These are phyloP conservation scores for Oleoguttula mirabilis DNA, from an alignment of 495 filamentous ascomycete species.

Conservation along the genomic window DNA sequence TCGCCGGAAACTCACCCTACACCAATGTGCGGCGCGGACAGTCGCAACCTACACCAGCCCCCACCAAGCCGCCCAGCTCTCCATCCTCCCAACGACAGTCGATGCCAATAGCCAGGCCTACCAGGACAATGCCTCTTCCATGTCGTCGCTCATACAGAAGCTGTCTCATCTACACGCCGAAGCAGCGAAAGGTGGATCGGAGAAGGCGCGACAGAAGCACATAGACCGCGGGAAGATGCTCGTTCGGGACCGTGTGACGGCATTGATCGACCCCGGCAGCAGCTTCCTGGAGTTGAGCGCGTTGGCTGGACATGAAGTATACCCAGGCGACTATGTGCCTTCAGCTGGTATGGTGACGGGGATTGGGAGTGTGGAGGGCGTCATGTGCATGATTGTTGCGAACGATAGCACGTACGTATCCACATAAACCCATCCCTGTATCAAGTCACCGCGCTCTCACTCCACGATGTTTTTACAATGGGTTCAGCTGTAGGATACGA, in stretches of 20 bases:
- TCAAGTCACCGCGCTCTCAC: too few species aligned
- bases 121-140: slow-evolving; percentile 66
- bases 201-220: slow-evolving; percentile 84
- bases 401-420: slow-evolving; percentile 71
- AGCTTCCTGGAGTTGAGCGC: slow-evolving; percentile 85
- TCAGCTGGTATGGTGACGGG: slow-evolving; percentile 90
- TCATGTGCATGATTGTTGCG: slow-evolving; percentile 86
- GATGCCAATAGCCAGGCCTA: slow-evolving; percentile 69
- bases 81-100: slow-evolving; percentile 59
- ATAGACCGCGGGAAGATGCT: slow-evolving; percentile 85
- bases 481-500: neutral
- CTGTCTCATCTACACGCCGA: slow-evolving; percentile 57
- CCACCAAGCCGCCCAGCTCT: slow-evolving; percentile 52
- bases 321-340: slow-evolving; percentile 72
- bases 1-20: slow-evolving; percentile 1
- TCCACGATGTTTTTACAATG: too few species aligned
- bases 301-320: slow-evolving; percentile 76
- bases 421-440: neutral
- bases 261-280: slow-evolving; percentile 77
- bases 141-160: slow-evolving; percentile 55
- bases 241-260: slow-evolving; percentile 75
- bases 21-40: slow-evolving; percentile 11
- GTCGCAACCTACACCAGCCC: slow-evolving; percentile 35
- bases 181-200: slow-evolving; percentile 62
- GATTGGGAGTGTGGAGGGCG: slow-evolving; percentile 79